Conservation (phyloP, 176 grass and related monocot species). For the Aegilops speltoides region DNA sequence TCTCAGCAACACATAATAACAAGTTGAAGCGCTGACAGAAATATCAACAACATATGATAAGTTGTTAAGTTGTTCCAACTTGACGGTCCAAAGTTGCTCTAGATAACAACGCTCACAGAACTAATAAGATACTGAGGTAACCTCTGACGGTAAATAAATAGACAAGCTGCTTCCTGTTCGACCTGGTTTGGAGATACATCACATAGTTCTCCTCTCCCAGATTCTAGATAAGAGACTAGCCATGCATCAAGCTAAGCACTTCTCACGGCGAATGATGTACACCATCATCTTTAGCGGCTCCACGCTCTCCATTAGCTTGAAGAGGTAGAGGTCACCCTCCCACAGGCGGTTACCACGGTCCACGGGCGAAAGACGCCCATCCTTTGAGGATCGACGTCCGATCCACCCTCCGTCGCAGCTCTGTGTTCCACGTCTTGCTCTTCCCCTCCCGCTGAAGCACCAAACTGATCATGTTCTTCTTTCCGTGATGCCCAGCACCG, state of each 20-base stretch:
- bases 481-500: not conserved
- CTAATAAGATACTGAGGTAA: not conserved
- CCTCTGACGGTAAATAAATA: not conserved
- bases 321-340: not conserved
- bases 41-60: no score
- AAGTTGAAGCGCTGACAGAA: not conserved
- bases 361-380: not conserved
- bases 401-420: not conserved
- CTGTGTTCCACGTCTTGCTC: not conserved
- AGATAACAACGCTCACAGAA: not conserved
- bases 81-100: not conserved
- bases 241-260: not conserved
- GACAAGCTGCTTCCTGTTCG: not conserved
- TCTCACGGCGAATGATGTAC: not conserved
- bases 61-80: not conserved
- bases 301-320: not conserved
- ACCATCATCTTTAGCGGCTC: not conserved
- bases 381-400: not conserved
- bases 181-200: not conserved
- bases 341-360: not conserved
- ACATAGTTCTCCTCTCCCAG: no score
- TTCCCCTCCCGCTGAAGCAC: not conserved
- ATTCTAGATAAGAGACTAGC: not conserved
- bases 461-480: not conserved
- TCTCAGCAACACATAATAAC: not conserved